Evolutionary conservation across 2,329 filamentous ascomycete genomes (phyloP).

Genomic region (Scleromitrula shiraiana): DNA sequence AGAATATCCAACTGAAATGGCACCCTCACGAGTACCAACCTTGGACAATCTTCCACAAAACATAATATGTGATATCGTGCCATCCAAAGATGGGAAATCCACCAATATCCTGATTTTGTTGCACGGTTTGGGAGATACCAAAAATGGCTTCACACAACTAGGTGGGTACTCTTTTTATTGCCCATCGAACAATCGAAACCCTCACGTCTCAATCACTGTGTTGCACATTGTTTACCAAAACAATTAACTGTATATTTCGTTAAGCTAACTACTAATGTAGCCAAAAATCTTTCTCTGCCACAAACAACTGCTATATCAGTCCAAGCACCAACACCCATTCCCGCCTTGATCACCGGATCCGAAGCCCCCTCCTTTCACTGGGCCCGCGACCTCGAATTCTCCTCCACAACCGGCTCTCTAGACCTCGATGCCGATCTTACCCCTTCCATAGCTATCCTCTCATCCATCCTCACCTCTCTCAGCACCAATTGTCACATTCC

Average conservation of each 20-base stretch:
- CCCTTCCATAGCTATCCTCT: slow-evolving; percentile 34
- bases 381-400: slow-evolving; percentile 51
- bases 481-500: slow-evolving; percentile 41
- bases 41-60: slow-evolving; percentile 40
- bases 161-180: slow-evolving; percentile 23
- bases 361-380: slow-evolving; percentile 42
- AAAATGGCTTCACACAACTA: slow-evolving; percentile 49
- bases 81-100: slow-evolving; percentile 30
- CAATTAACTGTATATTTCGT: neutral
- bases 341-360: slow-evolving; percentile 37
- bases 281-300: slow-evolving; percentile 50
- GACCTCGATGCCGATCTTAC: slow-evolving; percentile 47
- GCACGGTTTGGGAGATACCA: slow-evolving; percentile 60
- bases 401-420: slow-evolving; percentile 41
- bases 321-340: slow-evolving; percentile 51
- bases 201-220: too few relatives aligned
- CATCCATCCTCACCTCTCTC: slow-evolving; percentile 37
- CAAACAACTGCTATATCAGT: slow-evolving; percentile 57
- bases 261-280: neutral
- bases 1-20: too few relatives aligned
- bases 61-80: slow-evolving; percentile 30
- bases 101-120: slow-evolving; percentile 59
- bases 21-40: slow-evolving; percentile 28
- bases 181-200: neutral
- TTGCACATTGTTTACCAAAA: neutral